A percentile compares a stretch with the other conserved stretches of the same genome.
These are phyloP conservation scores for Boletellus sp. DNA, from an alignment of 1,284 basidiomycete genomes.

Conservation along the genomic window DNA sequence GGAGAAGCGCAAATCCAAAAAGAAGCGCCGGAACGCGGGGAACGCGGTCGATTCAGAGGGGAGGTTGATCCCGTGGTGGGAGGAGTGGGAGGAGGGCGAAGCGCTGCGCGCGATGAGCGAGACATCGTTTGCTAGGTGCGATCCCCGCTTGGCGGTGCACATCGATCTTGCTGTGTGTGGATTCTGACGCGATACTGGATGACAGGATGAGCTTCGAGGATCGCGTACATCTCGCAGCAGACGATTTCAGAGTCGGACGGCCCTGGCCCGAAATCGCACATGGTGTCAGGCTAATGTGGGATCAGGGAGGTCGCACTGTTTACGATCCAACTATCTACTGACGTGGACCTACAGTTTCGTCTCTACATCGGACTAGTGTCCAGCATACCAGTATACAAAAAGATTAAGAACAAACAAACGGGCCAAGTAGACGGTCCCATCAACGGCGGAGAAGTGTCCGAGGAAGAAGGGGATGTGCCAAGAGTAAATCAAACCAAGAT, in stretches of 20 bases:
- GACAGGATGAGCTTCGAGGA: constrained; percentile 36
- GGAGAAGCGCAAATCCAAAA: constrained; percentile 31
- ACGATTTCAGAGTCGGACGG: constrained; percentile 44
- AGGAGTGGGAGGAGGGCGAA: constrained; percentile 49
- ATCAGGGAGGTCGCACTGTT: constrained; percentile 35
- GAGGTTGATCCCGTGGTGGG: constrained; percentile 40
- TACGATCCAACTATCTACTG: background rate
- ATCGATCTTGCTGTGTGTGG: too few relatives aligned
- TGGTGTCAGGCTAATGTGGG: constrained; percentile 43
- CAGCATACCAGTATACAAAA: constrained; percentile 26
- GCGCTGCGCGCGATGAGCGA: constrained; percentile 23
- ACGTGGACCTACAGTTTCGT: constrained; percentile 21
- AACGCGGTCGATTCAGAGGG: constrained; percentile 27
- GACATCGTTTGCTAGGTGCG: constrained; percentile 36
- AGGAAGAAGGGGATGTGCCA: constrained; percentile 27
- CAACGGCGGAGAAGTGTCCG: constrained; percentile 21
- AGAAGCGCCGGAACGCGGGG: constrained; percentile 24
- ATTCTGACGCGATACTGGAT: background rate
- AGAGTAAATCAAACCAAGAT: constrained; percentile 18
- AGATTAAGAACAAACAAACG: constrained; percentile 12
- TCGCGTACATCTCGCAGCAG: constrained; percentile 40
- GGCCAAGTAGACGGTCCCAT: constrained; percentile 23
- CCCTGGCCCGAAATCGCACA: constrained; percentile 36
- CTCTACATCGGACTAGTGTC: constrained; percentile 27
- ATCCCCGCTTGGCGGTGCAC: too few relatives aligned